Evolutionary conservation across 257 asterid species (phyloP), one percentile per base, ranked within the genome.

Genomic region (Solanum appendiculatum): DNA sequence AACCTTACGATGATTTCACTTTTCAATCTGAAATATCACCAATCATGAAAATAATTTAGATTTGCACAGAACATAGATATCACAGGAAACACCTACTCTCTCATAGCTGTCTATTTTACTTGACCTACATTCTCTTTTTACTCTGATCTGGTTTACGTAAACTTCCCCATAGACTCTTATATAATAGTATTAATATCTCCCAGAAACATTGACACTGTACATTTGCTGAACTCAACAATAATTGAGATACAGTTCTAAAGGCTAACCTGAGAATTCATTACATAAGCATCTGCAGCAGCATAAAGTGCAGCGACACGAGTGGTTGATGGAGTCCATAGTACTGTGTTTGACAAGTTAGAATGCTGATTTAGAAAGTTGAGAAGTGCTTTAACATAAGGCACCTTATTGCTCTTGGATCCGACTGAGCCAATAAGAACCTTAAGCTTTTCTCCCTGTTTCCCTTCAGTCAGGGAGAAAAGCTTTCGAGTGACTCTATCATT

Each of bases 301-400:
- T 95, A 97, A 40, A 97, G 96, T 69, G 99, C 95, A 58, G 99
- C 98, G 82, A 97, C 97, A 4, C 96, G 98, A 36, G 98, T 93
- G 12, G 99, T 97, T 66, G 99, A 93, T 1, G 99, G 99, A 77
- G 99, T 96, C 99, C 99, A 97, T 83, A 97, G 89, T 88, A 97
- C 96, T 20, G 96, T 92, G 81, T 87, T 89, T 20, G 98, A 92
- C 92, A 97, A 85, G 82, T 96, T 96, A 27, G 94, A 85, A 87
- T 93, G 93, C 72, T 56, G 89, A 51, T 97, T 92, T 23, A 95
- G 89, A 90, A 89, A 91, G 37, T 89, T 84, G 82, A 97, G 98
- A 88, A 97, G 99, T 58, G 91, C 73, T 87, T 92, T 94, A 42
- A 97, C 99, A 89, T 96, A 97, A 82, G 90, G 78, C 12, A 91